These are phyloP conservation scores for Calonectria hawksworthii DNA, from an alignment of 2,329 filamentous ascomycete genomes.

Conservation along the genomic window DNA sequence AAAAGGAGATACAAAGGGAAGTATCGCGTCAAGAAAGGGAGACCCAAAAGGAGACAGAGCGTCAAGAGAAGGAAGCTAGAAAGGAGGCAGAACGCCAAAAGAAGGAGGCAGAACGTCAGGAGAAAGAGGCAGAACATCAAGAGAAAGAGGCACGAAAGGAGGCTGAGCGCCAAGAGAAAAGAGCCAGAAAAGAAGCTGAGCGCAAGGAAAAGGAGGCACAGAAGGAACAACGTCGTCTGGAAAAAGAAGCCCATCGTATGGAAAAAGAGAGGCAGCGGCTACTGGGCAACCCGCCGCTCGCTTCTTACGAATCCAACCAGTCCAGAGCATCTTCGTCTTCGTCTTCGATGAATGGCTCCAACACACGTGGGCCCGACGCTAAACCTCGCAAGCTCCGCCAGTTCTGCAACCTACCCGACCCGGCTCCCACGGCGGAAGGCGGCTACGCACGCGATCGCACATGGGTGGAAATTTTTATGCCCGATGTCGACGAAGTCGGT, in stretches of 20 bases:
- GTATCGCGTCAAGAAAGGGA: conserved; percentile 35
- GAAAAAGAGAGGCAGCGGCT: conserved; percentile 4
- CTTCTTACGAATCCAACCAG: neutral
- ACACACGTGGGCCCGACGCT: conserved; percentile 30
- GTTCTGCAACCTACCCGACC: conserved; percentile 81
- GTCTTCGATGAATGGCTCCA: neutral
- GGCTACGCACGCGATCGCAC: conserved; percentile 73
- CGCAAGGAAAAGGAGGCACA: conserved; percentile 28
- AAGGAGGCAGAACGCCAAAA: conserved; percentile 24
- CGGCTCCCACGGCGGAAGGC: conserved; percentile 47
- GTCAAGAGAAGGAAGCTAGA: conserved; percentile 25
- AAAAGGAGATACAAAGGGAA: conserved; percentile 57
- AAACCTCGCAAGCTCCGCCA: conserved; percentile 73
- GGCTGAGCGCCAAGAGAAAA: conserved; percentile 30
- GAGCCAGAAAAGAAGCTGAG: conserved; percentile 20
- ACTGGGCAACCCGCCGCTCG: neutral
- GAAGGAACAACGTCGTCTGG: conserved; percentile 12
- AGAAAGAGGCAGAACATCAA: conserved; percentile 27
- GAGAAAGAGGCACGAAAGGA: conserved; percentile 40
- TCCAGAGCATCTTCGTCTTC: neutral
- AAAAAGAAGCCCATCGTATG: conserved; percentile 2
- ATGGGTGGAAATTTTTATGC: conserved; percentile 87
- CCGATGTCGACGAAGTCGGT: conserved; percentile 85
- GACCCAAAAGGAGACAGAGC: conserved; percentile 38
- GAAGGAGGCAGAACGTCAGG: conserved; percentile 30